Evolutionary conservation across 495 filamentous ascomycete genomes (phyloP).

Genomic region (Trichoderma virens): DNA sequence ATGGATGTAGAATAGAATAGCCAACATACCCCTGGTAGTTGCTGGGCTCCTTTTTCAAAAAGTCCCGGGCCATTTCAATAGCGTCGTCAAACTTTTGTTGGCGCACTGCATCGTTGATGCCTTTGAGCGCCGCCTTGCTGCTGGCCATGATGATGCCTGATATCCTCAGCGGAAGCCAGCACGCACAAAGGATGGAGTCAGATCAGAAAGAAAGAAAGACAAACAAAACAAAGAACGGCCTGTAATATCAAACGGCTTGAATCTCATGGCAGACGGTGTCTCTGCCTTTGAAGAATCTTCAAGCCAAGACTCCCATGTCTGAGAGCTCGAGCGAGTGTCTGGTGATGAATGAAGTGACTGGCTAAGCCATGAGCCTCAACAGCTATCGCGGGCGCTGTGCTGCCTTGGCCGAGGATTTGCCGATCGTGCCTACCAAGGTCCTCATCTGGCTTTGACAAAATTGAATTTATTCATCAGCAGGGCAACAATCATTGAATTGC

Average conservation of each 20-base stretch:
- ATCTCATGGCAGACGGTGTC: background rate
- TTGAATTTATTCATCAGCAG: too few relatives aligned
- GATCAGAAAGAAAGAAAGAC: background rate
- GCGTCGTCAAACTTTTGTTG: slow-evolving; percentile 71
- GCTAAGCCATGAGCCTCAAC: background rate
- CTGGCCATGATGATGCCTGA: slow-evolving; percentile 36
- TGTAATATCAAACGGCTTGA: background rate
- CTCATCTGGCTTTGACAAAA: too few relatives aligned
- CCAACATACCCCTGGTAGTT: slow-evolving; percentile 71
- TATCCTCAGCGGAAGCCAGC: background rate
- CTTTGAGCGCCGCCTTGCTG: slow-evolving; percentile 83
- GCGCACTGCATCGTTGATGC: slow-evolving; percentile 71
- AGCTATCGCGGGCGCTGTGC: background rate
- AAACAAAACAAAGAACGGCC: background rate
- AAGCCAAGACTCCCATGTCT: background rate
- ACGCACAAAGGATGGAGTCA: background rate
- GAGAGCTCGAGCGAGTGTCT: background rate
- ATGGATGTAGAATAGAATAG: slow-evolving; percentile 7
- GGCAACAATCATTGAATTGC: too few relatives aligned
- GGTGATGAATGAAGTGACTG: background rate
- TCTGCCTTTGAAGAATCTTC: background rate
- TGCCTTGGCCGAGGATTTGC: background rate
- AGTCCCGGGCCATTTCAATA: slow-evolving; percentile 53
- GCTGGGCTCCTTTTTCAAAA: slow-evolving; percentile 63
- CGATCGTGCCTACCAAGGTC: background rate